Evolutionary conservation across 345 rosid genomes (phyloP).

Genomic region (Citrus reticulata): DNA sequence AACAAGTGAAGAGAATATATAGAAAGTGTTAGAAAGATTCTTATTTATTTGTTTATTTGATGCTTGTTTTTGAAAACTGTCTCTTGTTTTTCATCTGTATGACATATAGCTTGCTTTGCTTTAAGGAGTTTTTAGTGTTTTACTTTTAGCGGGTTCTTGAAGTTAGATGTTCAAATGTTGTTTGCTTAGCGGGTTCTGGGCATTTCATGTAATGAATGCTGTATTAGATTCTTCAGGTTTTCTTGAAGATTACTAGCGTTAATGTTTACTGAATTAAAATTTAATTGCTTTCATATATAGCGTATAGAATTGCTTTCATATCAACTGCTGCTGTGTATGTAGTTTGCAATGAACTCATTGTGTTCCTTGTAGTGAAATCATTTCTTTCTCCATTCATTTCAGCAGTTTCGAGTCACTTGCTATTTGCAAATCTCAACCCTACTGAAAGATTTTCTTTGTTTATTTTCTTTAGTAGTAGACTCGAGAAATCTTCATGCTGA

Average conservation of each 20-base stretch:
- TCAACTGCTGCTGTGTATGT: neutral
- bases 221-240: neutral
- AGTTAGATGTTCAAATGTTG: neutral
- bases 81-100: neutral
- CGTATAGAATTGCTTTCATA: neutral
- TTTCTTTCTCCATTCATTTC: neutral
- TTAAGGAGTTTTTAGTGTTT: neutral
- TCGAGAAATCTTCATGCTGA: too few relatives aligned
- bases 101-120: neutral
- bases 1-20: neutral
- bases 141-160: neutral
- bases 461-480: too few relatives aligned
- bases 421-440: neutral
- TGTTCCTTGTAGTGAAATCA: neutral
- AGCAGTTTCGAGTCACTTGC: neutral
- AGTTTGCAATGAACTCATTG: conserved; percentile 4
- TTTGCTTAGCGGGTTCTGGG: neutral
- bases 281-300: too few relatives aligned
- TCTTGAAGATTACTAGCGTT: neutral
- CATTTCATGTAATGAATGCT: neutral
- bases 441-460: too few relatives aligned
- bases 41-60: neutral
- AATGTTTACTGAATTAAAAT: neutral
- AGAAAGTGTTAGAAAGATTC: conserved; percentile 4
- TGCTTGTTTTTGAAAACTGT: conserved; percentile 4